Evolutionary conservation across 2,329 filamentous ascomycete genomes (phyloP), one percentile per base, ranked within the genome.

Genomic region (Fusarium sulawesiense): DNA sequence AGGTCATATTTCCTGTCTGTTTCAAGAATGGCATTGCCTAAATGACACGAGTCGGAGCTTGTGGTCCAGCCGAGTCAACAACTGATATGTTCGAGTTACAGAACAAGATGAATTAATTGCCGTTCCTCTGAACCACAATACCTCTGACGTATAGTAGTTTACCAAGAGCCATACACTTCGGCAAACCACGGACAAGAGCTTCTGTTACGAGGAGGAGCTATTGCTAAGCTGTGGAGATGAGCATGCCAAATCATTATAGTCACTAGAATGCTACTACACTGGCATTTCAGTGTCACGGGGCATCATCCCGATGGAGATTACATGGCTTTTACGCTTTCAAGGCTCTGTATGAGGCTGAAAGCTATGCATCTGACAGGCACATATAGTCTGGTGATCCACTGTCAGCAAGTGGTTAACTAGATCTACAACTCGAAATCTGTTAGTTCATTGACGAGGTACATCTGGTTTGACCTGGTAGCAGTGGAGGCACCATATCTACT

Each of bases 21-120:
- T 57, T 41, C 54, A n/a, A 42, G 37, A 54, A 40, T 21, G 12
- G 27, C 16, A 41, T 66, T 44, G 34, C 32, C 25, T 18, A 9
- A 32, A 29, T 34, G 16, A 20, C 20, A 25, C 25, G 20, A 14
- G 13, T 41, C 62, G 41, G 61, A 65, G 41, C 54, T 66, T 65
- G 21, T 64, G 62, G 45, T 53, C 62, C 60, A 48, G 32, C 49
- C 49, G 49, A 51, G 49, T 20, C 18, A 51, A 51, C 34, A 37
- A 37, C 34, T n/a, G 34, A 37, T 37, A 34, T 32, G 49, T 49
- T 56, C 21, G 37, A 37, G 34, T 34, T 37, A 37, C 34, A n/a
- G 18, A 37, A 37, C 14, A 20, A 47, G 42, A 40, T 29, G 18
- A 41, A 40, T 7, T 25, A n/a, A 27, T 29, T 41, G n/a, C 23